phyloP scores from a whole-genome alignment of 2,329 filamentous ascomycete genomes.

The Purpureocillium lavendulum region DNA sequence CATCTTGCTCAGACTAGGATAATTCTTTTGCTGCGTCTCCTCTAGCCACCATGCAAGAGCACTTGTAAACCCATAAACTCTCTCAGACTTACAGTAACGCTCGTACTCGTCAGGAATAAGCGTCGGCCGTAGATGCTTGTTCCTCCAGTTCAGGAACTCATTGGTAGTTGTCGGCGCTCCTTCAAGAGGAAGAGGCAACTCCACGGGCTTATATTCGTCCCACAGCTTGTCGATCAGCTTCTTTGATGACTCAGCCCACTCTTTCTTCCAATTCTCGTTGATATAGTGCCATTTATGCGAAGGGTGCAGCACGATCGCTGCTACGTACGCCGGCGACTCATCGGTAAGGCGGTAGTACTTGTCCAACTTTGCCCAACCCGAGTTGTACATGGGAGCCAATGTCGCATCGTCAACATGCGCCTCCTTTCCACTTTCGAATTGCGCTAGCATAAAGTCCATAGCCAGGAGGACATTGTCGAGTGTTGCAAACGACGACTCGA shows the following conservation, averaged over 20 bases:
- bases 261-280: slow-evolving; percentile 6
- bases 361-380: slow-evolving; percentile 6
- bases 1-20: slow-evolving; percentile 4
- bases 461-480: slow-evolving; percentile 6
- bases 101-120: slow-evolving; percentile 4
- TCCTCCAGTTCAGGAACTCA: too few species aligned
- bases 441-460: slow-evolving; percentile 4
- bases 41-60: slow-evolving; percentile 4
- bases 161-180: background rate
- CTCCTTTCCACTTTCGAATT: slow-evolving; percentile 5
- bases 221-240: slow-evolving; percentile 3
- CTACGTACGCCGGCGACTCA: too few species aligned
- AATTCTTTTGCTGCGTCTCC: slow-evolving; percentile 2
- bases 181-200: slow-evolving; percentile 1
- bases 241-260: slow-evolving; percentile 5
- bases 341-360: too few species aligned
- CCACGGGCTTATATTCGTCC: slow-evolving; percentile 3
- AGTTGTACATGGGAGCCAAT: slow-evolving; percentile 5
- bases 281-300: slow-evolving; percentile 8
- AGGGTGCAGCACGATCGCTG: slow-evolving; percentile 5
- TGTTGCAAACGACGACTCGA: too few species aligned
- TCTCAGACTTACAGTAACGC: slow-evolving; percentile 4
- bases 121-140: too few species aligned
- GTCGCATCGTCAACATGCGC: slow-evolving; percentile 2
- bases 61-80: slow-evolving; percentile 5